Evolutionary conservation across 352 stramenopile species (phyloP), one percentile per base, ranked within the genome.

Genomic region (Phytophthora palmivora): DNA sequence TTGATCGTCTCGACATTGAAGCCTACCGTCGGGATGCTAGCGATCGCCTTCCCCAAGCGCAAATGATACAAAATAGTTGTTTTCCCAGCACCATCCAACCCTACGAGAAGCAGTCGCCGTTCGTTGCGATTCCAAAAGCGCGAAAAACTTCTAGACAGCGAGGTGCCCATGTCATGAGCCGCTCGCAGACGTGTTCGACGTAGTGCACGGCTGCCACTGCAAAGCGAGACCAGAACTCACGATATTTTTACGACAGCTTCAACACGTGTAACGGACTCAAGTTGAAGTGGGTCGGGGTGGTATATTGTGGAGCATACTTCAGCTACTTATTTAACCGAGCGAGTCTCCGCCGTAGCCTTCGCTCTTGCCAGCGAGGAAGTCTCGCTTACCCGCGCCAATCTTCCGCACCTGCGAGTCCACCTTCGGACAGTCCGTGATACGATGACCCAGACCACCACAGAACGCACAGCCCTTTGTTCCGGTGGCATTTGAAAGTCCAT

Each of bases 391-490:
- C 6, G 94, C 90, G 22, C 91, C 92, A 34, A 99, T 91, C 69
- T 98, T 97, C 59, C 95, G 89, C 18, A 97, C 96, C 78, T 99
- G 96, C 26, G 98, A 98, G 64, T 99, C 97, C 68, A 99, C 96
- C 78, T 99, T 99, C 2, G 97, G 97, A 91, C 98, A 99, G 65
- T 99, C 92, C 0, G 97, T 98, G 71, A 99, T 99, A 21, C 95
- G 95, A 67, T 99, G 98, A 39, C 98, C 98, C 32, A 99, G 80
- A 55, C 97, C 98, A 60, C 97, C 97, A 74, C 98, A 99, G 74
- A 99, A 99, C 1, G 97, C 97, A 86, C 97, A 99, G 45, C 96
- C 97, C 54, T 96, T 96, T 15, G 94, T 82, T 54, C 72, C 94
- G 56, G 84, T 97, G 50, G 70, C 87, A 63, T 84, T 94, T 50